Percentiles rank a stretch among this genome's conserved stretches.
Evolutionary conservation across 2,329 filamentous ascomycete species (phyloP).

Genomic region (Penicillium sp.): DNA sequence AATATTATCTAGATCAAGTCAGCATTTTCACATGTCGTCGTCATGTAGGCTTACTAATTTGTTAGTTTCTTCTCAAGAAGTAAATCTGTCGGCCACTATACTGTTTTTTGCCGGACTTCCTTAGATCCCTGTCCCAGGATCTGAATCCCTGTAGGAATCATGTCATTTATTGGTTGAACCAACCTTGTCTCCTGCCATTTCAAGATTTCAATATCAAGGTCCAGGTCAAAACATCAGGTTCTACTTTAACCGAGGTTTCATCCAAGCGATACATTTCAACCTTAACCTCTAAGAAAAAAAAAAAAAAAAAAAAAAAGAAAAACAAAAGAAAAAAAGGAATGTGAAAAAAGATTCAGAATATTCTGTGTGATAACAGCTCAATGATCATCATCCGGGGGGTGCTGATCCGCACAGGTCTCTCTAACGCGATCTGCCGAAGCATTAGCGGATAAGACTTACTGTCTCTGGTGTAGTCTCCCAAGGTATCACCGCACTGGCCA

Average conservation of each 20-base stretch:
- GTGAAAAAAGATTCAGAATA: neutral
- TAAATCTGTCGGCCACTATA: neutral
- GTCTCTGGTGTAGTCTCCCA: constrained; percentile 19
- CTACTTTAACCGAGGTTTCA: neutral
- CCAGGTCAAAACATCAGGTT: neutral
- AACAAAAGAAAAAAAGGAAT: neutral
- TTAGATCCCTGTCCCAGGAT: constrained; percentile 11
- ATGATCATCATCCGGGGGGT: constrained; percentile 14
- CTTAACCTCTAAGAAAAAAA: neutral
- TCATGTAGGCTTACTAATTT: neutral
- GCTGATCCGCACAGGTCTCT: constrained; percentile 2
- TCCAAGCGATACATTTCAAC: neutral
- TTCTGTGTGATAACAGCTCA: neutral
- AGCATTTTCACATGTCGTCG: neutral
- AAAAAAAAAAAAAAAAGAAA: too few relatives aligned
- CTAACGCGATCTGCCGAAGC: constrained; percentile 24
- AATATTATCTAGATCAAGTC: neutral
- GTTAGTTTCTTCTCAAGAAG: neutral
- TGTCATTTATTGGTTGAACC: neutral
- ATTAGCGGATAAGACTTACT: constrained; percentile 24
- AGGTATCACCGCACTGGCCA: constrained; percentile 16
- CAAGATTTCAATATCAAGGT: constrained; percentile 1
- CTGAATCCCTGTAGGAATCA: constrained; percentile 13
- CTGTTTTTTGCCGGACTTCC: neutral
- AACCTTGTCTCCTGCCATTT: neutral